A percentile compares a stretch with the other conserved stretches of the same genome.
Conservation (phyloP, 768 basidiomycete genomes). For the Cystobasidium ongulense region DNA sequence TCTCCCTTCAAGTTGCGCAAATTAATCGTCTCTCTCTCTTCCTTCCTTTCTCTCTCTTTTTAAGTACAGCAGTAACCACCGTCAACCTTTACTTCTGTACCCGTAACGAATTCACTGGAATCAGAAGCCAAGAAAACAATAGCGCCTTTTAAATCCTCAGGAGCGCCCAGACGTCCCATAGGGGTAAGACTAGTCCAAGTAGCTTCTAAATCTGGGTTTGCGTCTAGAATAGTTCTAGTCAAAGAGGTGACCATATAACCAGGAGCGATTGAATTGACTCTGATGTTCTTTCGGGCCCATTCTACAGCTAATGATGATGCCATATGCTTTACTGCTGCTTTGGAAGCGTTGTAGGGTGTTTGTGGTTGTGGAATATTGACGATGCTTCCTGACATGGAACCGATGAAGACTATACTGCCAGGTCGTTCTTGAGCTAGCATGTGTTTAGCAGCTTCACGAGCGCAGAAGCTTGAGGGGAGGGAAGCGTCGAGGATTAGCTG, state of each 20-base stretch:
- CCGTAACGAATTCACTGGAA: constrained; percentile 52
- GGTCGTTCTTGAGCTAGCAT: constrained; percentile 76
- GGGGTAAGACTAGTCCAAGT: constrained; percentile 79
- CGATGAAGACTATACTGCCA: constrained; percentile 55
- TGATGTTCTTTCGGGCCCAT: constrained; percentile 76
- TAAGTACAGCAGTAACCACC: constrained; percentile 28
- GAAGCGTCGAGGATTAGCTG: constrained; percentile 16
- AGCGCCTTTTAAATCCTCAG: constrained; percentile 80
- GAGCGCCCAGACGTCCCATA: constrained; percentile 83
- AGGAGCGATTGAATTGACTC: constrained; percentile 50
- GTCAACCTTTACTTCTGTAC: constrained; percentile 26
- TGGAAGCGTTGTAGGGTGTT: constrained; percentile 92
- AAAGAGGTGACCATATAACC: constrained; percentile 92
- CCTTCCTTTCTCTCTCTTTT: neutral
- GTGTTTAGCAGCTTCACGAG: constrained; percentile 80
- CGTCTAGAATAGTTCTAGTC: constrained; percentile 69
- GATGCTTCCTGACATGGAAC: constrained; percentile 83
- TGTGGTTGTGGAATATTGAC: constrained; percentile 87
- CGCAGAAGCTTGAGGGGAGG: constrained; percentile 57
- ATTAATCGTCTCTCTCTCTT: neutral
- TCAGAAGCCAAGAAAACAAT: constrained; percentile 84
- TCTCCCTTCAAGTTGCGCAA: no score
- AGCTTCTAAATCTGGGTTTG: constrained; percentile 66
- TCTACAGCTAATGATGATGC: constrained; percentile 85
- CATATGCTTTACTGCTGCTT: constrained; percentile 92